Conservation (phyloP, 2,329 filamentous ascomycete species). For the Macroventuria anomochaeta region DNA sequence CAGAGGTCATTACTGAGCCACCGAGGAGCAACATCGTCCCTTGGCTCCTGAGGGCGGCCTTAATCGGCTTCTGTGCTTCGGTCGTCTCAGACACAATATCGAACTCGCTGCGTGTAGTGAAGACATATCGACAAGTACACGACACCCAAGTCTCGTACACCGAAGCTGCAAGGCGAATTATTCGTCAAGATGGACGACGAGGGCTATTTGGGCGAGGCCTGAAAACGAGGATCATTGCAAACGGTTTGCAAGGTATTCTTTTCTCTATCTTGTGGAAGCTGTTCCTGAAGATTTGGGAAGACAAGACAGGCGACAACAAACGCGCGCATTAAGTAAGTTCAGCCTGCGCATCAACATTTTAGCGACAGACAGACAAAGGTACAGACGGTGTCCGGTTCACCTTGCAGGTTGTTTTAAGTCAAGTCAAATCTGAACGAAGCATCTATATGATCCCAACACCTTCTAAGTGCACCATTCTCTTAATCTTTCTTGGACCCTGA, state of each 20-base stretch:
- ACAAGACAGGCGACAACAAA: constrained; percentile 16
- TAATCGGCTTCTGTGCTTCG: constrained; percentile 42
- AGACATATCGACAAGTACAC: constrained; percentile 42
- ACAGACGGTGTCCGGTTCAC: too few relatives aligned
- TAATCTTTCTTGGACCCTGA: too few relatives aligned
- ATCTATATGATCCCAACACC: too few relatives aligned
- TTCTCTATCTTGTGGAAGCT: constrained; percentile 43
- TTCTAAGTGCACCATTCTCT: too few relatives aligned
- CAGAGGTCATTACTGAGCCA: constrained; percentile 31
- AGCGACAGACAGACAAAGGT: not conserved
- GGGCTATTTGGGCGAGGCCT: constrained; percentile 37
- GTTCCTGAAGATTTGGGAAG: constrained; percentile 37
- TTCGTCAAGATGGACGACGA: constrained; percentile 33
- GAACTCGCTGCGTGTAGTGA: constrained; percentile 38
- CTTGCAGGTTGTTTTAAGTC: too few relatives aligned
- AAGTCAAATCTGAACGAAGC: too few relatives aligned
- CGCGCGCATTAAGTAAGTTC: not conserved
- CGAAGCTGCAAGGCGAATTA: constrained; percentile 33
- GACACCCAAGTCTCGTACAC: constrained; percentile 36
- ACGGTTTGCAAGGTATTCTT: constrained; percentile 38
- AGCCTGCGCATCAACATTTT: not conserved
- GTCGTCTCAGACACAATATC: constrained; percentile 38
- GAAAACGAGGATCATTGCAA: constrained; percentile 40
- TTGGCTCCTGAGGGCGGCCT: constrained; percentile 37
- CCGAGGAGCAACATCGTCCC: constrained; percentile 27